Base-by-base conservation (phyloP, 129 eudicot species). In the Rutidosis leptorrhynchoides region DNA sequence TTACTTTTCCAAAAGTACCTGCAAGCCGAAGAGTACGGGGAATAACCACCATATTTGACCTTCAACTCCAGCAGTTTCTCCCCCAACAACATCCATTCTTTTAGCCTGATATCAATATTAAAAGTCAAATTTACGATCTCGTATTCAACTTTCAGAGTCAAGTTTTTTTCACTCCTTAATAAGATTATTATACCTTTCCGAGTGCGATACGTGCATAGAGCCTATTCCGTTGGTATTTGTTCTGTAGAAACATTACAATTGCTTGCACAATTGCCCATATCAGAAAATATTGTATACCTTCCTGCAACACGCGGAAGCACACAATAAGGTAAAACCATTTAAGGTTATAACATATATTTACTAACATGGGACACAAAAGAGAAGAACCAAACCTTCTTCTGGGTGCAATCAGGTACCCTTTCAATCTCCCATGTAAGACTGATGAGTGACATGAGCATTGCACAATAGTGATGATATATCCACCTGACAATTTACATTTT, bases 1-100 rank as follows among this genome's bases (percentile, higher is more conserved):
- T 49, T 48, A 30, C 7, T 0, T 32, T 22, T 17, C 62, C 19
- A 22, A 56, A 65, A 37, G 72, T 51, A 93, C 98, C 98, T 93
- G 98, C 75, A 88, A 79, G 77, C 78, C 43, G 70, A 93, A 93
- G 19, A 93, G 87, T 59, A 93, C 76, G 58, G 96, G 95, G 78
- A 72, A 88, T 29, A 93, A 65, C 69, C 88, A 72, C 83, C 86
- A 80, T 63, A 93, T 70, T 73, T 93, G 98, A 54, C 98, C 96
- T 67, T 76, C 85, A 52, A 88, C 98, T 78, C 96, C 96, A 71
- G 96, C 95, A 64, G 96, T 93, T 81, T 88, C 96, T 82, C 98
- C 98, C 98, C 96, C 83, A 35, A 93, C 98, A 71, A 93, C 96
- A 84, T 88, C 95, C 98, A 93, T 93, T 84, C 95, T 85, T 82